Evolutionary conservation across 164 flowering plant genomes (phyloP).

Genomic region (Pachysandra terminalis): DNA sequence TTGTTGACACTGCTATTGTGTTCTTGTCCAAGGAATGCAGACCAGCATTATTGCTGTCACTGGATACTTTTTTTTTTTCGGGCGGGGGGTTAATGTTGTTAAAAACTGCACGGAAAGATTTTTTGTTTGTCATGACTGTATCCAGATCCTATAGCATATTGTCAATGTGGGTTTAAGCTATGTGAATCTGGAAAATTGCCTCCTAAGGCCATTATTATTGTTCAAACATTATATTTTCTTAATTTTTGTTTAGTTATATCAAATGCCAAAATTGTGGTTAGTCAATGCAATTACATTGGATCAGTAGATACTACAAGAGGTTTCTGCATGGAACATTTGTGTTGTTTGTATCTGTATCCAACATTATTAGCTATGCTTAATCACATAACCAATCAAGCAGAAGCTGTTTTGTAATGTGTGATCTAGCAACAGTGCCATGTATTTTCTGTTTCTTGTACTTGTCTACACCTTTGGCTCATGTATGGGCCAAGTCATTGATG

Average conservation of each 20-base stretch:
- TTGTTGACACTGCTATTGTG: neutral
- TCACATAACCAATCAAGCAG: neutral
- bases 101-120: neutral
- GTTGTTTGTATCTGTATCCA: too few relatives aligned
- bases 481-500: neutral
- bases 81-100: too few relatives aligned
- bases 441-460: neutral
- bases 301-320: neutral
- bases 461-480: neutral
- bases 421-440: neutral
- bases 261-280: neutral
- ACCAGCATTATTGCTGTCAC: neutral
- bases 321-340: neutral
- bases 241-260: too few relatives aligned
- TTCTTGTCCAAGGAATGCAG: neutral
- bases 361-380: too few relatives aligned
- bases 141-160: neutral
- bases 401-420: neutral
- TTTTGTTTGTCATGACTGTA: neutral
- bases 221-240: neutral
- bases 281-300: neutral
- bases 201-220: neutral
- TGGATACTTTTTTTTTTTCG: neutral
- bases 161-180: neutral
- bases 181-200: neutral